phyloP scores from a whole-genome alignment of 345 rosid genomes.

The Citrus unshiu region DNA sequence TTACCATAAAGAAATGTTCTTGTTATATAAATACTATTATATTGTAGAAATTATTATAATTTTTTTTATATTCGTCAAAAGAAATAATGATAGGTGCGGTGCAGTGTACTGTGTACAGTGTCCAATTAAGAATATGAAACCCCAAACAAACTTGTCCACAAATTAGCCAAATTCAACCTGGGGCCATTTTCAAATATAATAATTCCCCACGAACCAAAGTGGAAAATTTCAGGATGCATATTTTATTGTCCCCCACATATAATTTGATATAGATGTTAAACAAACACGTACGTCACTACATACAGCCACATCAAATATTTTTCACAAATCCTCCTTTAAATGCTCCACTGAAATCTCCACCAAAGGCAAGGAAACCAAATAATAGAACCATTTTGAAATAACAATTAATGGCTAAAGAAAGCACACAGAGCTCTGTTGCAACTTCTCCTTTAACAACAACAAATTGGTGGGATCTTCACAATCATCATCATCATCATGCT shows the following conservation, averaged over 20 bases:
- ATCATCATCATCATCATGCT: conserved; percentile 46
- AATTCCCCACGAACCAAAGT: conserved; percentile 52
- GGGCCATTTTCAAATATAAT: conserved; percentile 25
- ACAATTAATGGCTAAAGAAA: conserved; percentile 51
- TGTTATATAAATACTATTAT: no score
- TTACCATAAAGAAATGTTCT: no score
- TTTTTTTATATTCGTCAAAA: background rate
- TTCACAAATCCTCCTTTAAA: conserved; percentile 32
- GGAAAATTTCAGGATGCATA: conserved; percentile 65
- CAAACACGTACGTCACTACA: conserved; percentile 37
- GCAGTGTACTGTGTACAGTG: background rate
- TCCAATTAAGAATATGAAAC: background rate
- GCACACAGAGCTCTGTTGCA: conserved; percentile 35
- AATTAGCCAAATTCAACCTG: conserved; percentile 7
- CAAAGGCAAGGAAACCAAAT: conserved; percentile 6
- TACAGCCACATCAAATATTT: background rate
- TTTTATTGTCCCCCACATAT: conserved; percentile 48
- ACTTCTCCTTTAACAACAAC: conserved; percentile 27
- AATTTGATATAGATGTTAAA: conserved; percentile 14
- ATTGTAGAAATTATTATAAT: no score
- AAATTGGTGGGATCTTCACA: conserved; percentile 66
- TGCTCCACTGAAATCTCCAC: conserved; percentile 23
- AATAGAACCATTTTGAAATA: background rate
- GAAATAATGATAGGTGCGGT: background rate
- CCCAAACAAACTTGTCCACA: conserved; percentile 6